These are phyloP conservation scores for Leccinum imitatum DNA, from an alignment of 768 basidiomycete species.

Conservation along the genomic window DNA sequence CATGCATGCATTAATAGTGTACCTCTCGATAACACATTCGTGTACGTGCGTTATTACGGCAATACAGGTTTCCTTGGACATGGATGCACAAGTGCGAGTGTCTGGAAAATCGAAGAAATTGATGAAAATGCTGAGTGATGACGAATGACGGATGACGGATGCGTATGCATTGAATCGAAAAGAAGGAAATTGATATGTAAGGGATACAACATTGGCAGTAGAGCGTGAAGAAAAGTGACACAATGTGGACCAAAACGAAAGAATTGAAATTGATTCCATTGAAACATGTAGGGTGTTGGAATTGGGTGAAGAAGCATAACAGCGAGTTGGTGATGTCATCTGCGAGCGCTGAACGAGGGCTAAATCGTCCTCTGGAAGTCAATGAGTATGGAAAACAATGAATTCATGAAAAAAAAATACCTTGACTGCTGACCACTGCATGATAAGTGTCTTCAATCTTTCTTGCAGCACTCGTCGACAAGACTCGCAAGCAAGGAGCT, in stretches of 20 bases:
- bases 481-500: constrained; percentile 68
- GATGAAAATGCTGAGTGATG: background rate
- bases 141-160: background rate
- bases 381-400: constrained; percentile 8
- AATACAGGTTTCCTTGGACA: constrained; percentile 11
- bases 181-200: background rate
- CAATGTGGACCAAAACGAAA: background rate
- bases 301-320: constrained; percentile 6
- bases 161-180: constrained; percentile 3
- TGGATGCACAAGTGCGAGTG: constrained; percentile 1
- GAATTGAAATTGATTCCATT: constrained; percentile 1
- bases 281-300: background rate
- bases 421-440: constrained; percentile 81
- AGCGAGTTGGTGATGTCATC: background rate
- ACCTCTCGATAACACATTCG: constrained; percentile 10
- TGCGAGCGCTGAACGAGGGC: background rate
- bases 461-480: constrained; percentile 63
- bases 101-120: background rate
- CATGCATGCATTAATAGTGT: constrained; percentile 3
- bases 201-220: background rate
- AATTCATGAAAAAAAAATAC: constrained; percentile 33
- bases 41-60: constrained; percentile 10
- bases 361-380: constrained; percentile 56
- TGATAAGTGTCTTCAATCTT: constrained; percentile 63
- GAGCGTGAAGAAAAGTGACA: constrained; percentile 1